Conservation (phyloP, 129 eudicot species). For the Silybum marianum region DNA sequence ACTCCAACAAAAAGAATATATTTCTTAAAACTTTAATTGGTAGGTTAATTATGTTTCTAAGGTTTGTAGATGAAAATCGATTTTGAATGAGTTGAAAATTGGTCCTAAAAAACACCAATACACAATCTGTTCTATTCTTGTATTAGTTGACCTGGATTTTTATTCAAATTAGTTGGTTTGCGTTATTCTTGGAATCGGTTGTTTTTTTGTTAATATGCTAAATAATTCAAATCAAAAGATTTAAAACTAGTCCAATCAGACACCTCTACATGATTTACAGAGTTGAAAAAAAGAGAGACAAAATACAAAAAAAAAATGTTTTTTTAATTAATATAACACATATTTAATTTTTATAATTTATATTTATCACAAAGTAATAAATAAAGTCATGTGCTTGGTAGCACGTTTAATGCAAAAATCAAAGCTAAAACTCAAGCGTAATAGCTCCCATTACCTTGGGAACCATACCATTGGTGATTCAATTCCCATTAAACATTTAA, state of each 20-base stretch:
- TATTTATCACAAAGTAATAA: neutral
- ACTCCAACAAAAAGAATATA: no score
- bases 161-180: neutral
- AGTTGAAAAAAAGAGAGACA: no score
- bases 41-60: no score
- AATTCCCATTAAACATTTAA: neutral
- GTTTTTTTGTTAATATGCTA: neutral
- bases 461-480: conserved; percentile 8
- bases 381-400: neutral
- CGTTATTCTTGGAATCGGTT: neutral
- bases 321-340: no score
- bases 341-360: no score
- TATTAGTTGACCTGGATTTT: no score
- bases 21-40: no score
- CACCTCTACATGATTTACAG: no score
- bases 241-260: no score
- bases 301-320: no score
- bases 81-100: neutral
- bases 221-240: no score
- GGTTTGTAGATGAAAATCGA: neutral
- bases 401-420: neutral
- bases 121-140: neutral
- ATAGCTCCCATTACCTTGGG: conserved; percentile 18
- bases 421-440: neutral
- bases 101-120: neutral